phyloP scores from a whole-genome alignment of 1,139 yeast genomes.

The Kodamaea sp. region DNA sequence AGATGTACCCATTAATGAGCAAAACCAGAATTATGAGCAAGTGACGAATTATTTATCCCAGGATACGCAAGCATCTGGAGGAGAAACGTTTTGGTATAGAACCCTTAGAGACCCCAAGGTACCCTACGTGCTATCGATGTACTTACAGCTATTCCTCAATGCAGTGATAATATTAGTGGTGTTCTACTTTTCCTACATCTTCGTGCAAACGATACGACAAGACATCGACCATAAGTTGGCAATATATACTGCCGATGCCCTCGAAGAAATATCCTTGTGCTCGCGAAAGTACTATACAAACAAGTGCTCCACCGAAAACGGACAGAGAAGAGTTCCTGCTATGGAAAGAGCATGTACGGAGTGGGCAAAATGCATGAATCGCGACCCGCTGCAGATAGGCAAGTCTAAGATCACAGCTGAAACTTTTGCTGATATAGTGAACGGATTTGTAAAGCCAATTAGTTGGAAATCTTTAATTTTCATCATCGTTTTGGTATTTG shows the following conservation, averaged over 20 bases:
- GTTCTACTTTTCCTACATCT: constrained; percentile 53
- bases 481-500: constrained; percentile 40
- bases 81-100: neutral
- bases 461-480: constrained; percentile 72
- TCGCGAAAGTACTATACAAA: constrained; percentile 69
- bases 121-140: constrained; percentile 69
- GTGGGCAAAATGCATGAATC: constrained; percentile 85
- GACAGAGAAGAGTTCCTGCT: constrained; percentile 62
- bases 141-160: constrained; percentile 72
- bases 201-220: constrained; percentile 60
- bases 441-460: constrained; percentile 74
- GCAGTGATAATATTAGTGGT: constrained; percentile 56
- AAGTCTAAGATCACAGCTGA: constrained; percentile 77
- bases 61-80: neutral
- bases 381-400: constrained; percentile 81
- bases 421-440: constrained; percentile 77
- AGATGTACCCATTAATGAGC: neutral
- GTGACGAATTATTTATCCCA: neutral
- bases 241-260: constrained; percentile 56
- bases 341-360: constrained; percentile 67
- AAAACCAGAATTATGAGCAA: neutral
- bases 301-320: constrained; percentile 51
- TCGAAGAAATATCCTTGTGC: constrained; percentile 71
- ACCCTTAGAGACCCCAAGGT: constrained; percentile 46
- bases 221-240: constrained; percentile 76